Percentiles rank a stretch among this genome's conserved stretches.
phyloP scores from a whole-genome alignment of 140 eudicot genomes.

The Bidens hawaiensis region DNA sequence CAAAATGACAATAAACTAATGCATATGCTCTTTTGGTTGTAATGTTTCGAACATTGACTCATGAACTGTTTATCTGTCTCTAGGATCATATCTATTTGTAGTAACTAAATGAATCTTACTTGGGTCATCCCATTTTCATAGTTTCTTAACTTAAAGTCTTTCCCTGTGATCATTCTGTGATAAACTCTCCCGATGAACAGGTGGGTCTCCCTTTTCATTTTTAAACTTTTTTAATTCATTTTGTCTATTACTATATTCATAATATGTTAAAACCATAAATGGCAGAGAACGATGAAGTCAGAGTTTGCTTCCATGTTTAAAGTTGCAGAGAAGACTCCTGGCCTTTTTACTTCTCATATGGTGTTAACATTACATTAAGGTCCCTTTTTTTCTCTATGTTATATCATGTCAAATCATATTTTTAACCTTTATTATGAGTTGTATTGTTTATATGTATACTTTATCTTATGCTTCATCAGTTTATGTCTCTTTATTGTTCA shows the following conservation, averaged over 20 bases:
- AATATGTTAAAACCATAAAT: constrained; percentile 4
- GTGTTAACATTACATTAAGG: constrained; percentile 65
- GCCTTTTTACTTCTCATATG: constrained; percentile 80
- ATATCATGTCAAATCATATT: neutral
- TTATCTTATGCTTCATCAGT: neutral
- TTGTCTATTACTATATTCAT: neutral
- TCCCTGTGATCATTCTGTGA: constrained; percentile 75
- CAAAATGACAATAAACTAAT: neutral
- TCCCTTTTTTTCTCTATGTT: constrained; percentile 25
- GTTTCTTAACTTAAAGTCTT: constrained; percentile 58
- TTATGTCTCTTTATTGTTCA: neutral
- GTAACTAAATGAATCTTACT: constrained; percentile 69
- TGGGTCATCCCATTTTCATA: constrained; percentile 84
- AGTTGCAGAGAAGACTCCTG: constrained; percentile 79
- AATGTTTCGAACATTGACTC: constrained; percentile 4
- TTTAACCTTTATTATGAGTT: neutral
- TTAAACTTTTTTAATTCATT: neutral
- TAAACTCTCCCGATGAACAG: constrained; percentile 66
- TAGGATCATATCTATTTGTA: constrained; percentile 74
- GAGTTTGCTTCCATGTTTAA: constrained; percentile 66
- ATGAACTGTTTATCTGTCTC: constrained; percentile 13
- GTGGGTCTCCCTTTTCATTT: constrained; percentile 20
- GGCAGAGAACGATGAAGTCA: constrained; percentile 83
- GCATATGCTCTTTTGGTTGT: constrained; percentile 3
- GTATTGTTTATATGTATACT: neutral